These are phyloP conservation scores for Aspergillus bombycis DNA, from an alignment of 2,329 filamentous ascomycete species.

Conservation along the genomic window DNA sequence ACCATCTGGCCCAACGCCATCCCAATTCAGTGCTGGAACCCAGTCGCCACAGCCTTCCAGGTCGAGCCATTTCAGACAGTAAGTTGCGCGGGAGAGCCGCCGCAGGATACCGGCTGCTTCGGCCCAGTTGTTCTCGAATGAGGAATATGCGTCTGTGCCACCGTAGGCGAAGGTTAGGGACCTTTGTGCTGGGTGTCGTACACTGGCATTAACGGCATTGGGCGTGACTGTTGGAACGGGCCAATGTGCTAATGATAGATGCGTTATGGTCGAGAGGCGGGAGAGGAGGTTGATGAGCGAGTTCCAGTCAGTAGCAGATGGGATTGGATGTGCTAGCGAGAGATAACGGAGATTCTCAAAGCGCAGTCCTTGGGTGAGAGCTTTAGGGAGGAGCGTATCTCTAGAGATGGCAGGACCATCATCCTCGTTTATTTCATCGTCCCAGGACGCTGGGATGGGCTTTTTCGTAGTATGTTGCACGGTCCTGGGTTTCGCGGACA, in stretches of 20 bases:
- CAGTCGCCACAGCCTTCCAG: slow-evolving; percentile 62
- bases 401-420: not conserved
- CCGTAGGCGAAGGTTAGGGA: slow-evolving; percentile 51
- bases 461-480: slow-evolving; percentile 14
- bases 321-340: slow-evolving; percentile 58
- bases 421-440: slow-evolving; percentile 32
- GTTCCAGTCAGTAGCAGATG: slow-evolving; percentile 54
- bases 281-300: slow-evolving; percentile 57
- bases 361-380: slow-evolving; percentile 33
- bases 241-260: slow-evolving; percentile 66
- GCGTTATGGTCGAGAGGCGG: slow-evolving; percentile 60
- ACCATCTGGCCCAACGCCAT: slow-evolving; percentile 32
- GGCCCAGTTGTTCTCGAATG: slow-evolving; percentile 57
- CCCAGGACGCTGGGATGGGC: slow-evolving; percentile 45
- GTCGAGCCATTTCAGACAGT: slow-evolving; percentile 65
- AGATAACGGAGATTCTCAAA: slow-evolving; percentile 61
- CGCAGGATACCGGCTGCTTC: slow-evolving; percentile 61
- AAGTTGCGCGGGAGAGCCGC: slow-evolving; percentile 57
- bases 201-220: slow-evolving; percentile 51
- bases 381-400: slow-evolving; percentile 20
- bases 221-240: slow-evolving; percentile 61
- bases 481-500: slow-evolving; percentile 19
- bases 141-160: slow-evolving; percentile 57
- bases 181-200: slow-evolving; percentile 44
- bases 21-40: slow-evolving; percentile 56